Base-by-base conservation (phyloP, 2,329 filamentous ascomycete species). In the Whalleya microplaca region DNA sequence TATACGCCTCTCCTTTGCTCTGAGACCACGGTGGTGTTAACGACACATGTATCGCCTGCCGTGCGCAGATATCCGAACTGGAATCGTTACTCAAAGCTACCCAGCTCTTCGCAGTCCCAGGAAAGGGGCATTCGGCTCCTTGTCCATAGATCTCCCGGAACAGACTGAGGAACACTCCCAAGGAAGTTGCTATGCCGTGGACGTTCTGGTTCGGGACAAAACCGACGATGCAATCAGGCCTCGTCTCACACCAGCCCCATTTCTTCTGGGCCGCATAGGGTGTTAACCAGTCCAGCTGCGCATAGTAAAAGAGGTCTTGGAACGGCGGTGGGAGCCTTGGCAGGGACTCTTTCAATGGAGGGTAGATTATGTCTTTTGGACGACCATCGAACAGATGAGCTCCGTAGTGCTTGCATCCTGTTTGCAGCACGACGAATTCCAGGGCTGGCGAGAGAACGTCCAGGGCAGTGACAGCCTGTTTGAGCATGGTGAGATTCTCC, bases 271-370 rank as follows among this genome's bases (percentile, higher is more conserved):
- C 61, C 10, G 70, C 65, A 44, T 73, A 63, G 32, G 68, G 55
- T 21, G 68, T 66, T 19, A 79, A 64, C 48, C 75, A 64, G 58
- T 79, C 77, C 19, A 73, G 71, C 64, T 79, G 76, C n/a, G 64
- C 69, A 61, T 79, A 79, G 66, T 80, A 79, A 67, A 79, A 79
- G 57, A 79, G 74, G 55, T 73, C 73, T 1, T 73, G 73, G 48
- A 72, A 73, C 0, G 75, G 75, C 51, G 75, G 71, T 1, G 75
- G 73, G 32, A 79, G 72, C n/a, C 74, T 72, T 0, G 73, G 73
- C 23, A 72, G 59, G 10, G 69, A 67, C 64, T 79, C 76, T 27
- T 68, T 68, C 43, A 78, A 61, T 0, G 77, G 76, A 14, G 71
- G 71, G 61, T 64, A 64, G 54, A 68, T 65, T 54, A 66, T 69